A percentile compares a stretch with the other conserved stretches of the same genome.
These are phyloP conservation scores for Mycena chlorophos DNA, from an alignment of 768 basidiomycete species.

Conservation along the genomic window DNA sequence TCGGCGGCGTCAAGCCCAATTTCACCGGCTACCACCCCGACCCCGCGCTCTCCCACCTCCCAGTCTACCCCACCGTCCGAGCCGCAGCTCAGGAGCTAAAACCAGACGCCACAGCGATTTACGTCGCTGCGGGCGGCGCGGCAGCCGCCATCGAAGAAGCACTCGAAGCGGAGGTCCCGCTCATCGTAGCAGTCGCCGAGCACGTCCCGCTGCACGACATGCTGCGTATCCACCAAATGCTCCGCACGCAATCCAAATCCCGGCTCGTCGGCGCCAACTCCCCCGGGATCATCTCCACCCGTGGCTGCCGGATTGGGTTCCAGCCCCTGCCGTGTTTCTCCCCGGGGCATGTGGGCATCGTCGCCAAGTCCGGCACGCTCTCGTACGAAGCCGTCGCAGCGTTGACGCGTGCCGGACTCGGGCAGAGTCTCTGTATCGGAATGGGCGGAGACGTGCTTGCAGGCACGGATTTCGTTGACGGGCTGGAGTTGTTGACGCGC, in stretches of 20 bases:
- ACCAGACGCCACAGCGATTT: conserved; percentile 20
- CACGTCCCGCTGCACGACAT: conserved; percentile 19
- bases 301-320: conserved; percentile 20
- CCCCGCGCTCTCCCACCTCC: conserved; percentile 8
- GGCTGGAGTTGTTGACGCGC: conserved; percentile 10
- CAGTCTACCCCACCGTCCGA: conserved; percentile 13
- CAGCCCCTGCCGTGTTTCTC: conserved; percentile 16
- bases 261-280: conserved; percentile 19
- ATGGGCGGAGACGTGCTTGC: conserved; percentile 19
- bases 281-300: conserved; percentile 15
- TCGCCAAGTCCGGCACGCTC: conserved; percentile 17
- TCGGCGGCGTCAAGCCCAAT: conserved; percentile 17
- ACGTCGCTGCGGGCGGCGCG: conserved; percentile 17
- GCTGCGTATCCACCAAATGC: conserved; percentile 18
- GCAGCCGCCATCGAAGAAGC: conserved; percentile 21
- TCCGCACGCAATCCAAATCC: conserved; percentile 9
- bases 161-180: conserved; percentile 17
- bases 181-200: conserved; percentile 20
- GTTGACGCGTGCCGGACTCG: conserved; percentile 15
- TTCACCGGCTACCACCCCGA: conserved; percentile 6
- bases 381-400: conserved; percentile 18
- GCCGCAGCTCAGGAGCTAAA: conserved; percentile 13
- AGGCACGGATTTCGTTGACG: conserved; percentile 21
- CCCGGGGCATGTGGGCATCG: conserved; percentile 11
- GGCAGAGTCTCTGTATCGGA: conserved; percentile 21